These are phyloP conservation scores for Phoma sp. DNA, from an alignment of 2,329 filamentous ascomycete species.

Conservation along the genomic window DNA sequence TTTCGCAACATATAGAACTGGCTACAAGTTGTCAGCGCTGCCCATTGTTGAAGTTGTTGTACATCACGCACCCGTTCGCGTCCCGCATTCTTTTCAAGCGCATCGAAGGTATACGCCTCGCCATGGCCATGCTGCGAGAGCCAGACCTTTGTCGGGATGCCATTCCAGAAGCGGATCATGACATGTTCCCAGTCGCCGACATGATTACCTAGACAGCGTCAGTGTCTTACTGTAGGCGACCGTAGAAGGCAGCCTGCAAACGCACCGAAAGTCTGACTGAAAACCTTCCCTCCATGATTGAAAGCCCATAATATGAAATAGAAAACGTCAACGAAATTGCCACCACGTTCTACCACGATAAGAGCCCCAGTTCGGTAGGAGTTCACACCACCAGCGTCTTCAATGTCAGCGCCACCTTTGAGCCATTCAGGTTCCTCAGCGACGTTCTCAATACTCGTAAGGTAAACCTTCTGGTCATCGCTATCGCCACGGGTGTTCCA, in stretches of 20 bases:
- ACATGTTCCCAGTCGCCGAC: conserved; percentile 70
- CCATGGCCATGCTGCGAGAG: conserved; percentile 65
- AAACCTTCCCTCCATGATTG: conserved; percentile 58
- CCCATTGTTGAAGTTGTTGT: neutral
- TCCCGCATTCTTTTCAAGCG: conserved; percentile 56
- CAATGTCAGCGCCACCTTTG: conserved; percentile 45
- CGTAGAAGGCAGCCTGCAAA: neutral
- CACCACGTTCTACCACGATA: conserved; percentile 62
- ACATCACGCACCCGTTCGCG: conserved; percentile 48
- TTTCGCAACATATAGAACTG: conserved; percentile 60
- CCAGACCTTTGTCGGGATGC: conserved; percentile 61
- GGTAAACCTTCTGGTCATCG: conserved; percentile 42
- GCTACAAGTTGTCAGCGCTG: conserved; percentile 14
- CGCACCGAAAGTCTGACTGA: conserved; percentile 45
- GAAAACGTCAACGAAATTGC: conserved; percentile 60
- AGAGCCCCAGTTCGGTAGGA: conserved; percentile 55
- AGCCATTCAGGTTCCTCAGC: conserved; percentile 47
- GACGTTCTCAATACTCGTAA: conserved; percentile 48
- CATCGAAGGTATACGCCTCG: conserved; percentile 63
- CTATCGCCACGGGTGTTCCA: conserved; percentile 28
- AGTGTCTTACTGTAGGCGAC: neutral
- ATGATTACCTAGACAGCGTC: conserved; percentile 53
- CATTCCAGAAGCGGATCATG: conserved; percentile 67
- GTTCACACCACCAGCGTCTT: neutral
- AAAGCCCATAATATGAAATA: conserved; percentile 66